Conservation (phyloP, 2,329 filamentous ascomycete species). For the Coniochaeta sp. region DNA sequence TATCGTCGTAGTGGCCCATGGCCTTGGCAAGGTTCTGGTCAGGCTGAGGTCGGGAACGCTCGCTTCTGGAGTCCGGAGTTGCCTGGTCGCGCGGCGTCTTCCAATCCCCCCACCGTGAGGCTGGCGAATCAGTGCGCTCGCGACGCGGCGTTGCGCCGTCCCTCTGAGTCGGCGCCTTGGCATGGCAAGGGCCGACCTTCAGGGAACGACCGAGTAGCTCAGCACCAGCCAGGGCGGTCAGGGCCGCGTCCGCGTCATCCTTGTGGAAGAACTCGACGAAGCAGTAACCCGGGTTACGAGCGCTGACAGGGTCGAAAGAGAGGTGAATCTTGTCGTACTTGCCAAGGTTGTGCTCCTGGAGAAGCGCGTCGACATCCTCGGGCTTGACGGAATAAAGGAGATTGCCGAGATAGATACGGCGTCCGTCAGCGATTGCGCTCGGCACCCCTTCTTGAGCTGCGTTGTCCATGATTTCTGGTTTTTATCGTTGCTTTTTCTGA, state of each 20-base stretch:
- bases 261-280: slow-evolving; percentile 59
- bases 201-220: slow-evolving; percentile 50
- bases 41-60: neutral
- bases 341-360: slow-evolving; percentile 23
- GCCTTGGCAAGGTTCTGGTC: slow-evolving; percentile 18
- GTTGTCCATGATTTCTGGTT: neutral
- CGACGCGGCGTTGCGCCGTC: slow-evolving; percentile 1
- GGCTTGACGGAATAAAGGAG: slow-evolving; percentile 47
- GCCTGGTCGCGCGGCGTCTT: slow-evolving; percentile 8
- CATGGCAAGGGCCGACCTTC: slow-evolving; percentile 57
- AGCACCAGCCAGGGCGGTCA: slow-evolving; percentile 46
- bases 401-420: slow-evolving; percentile 56
- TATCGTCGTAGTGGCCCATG: slow-evolving; percentile 22
- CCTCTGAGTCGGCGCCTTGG: slow-evolving; percentile 29
- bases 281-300: slow-evolving; percentile 66
- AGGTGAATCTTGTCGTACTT: slow-evolving; percentile 53
- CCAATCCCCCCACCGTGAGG: slow-evolving; percentile 39
- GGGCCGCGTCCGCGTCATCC: slow-evolving; percentile 48
- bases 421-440: slow-evolving; percentile 12
- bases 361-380: slow-evolving; percentile 25
- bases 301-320: slow-evolving; percentile 59
- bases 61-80: neutral
- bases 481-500: neutral
- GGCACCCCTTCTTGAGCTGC: neutral
- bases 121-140: neutral